These are phyloP conservation scores for Apostasia shenzhenica DNA, from an alignment of 106 monocot genomes.

Conservation along the genomic window DNA sequence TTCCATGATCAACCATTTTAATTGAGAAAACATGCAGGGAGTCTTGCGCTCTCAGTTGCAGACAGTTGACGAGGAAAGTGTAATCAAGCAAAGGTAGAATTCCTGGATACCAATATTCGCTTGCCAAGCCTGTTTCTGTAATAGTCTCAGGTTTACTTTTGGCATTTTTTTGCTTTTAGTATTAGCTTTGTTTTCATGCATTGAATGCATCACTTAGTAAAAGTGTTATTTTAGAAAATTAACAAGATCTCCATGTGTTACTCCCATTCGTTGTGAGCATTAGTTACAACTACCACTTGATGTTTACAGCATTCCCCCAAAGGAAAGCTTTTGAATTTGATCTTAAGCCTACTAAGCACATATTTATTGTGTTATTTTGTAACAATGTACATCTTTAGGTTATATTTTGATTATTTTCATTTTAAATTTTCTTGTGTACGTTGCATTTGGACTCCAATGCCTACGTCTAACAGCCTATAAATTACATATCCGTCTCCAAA, in stretches of 20 bases:
- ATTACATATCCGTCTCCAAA: too few relatives aligned
- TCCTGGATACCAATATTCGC: neutral
- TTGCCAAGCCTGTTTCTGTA: neutral
- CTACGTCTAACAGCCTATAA: too few relatives aligned
- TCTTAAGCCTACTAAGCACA: too few relatives aligned
- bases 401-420: too few relatives aligned
- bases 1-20: too few relatives aligned
- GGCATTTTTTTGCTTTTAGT: neutral
- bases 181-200: neutral
- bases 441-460: too few relatives aligned
- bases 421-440: too few relatives aligned
- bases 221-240: neutral
- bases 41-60: constrained; percentile 74
- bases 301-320: neutral
- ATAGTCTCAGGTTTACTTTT: neutral
- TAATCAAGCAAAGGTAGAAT: constrained; percentile 43
- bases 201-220: neutral
- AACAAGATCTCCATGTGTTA: neutral
- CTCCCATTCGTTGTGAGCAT: neutral
- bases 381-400: too few relatives aligned
- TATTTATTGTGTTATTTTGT: too few relatives aligned
- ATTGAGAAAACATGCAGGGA: constrained; percentile 36
- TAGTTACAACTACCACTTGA: neutral
- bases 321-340: too few relatives aligned
- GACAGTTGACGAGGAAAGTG: constrained; percentile 65